Conservation (phyloP, 2,329 filamentous ascomycete genomes). For the Sarocladium oryzae region DNA sequence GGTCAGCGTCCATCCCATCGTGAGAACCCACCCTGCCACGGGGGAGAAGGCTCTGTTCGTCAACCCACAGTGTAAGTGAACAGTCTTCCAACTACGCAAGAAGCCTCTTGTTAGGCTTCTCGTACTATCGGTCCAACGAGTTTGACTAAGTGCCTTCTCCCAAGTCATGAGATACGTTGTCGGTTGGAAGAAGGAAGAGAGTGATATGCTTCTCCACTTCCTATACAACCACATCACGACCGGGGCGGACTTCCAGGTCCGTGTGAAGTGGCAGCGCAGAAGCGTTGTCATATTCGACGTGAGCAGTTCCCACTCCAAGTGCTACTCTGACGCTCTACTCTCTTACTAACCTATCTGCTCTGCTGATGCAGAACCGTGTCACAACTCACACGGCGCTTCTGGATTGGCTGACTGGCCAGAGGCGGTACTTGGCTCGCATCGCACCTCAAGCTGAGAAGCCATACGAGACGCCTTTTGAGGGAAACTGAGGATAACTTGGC, state of each 20-base stretch:
- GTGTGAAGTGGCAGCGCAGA: slow-evolving; percentile 70
- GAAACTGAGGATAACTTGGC: no score
- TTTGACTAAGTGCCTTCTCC: slow-evolving; percentile 1
- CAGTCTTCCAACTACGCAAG: no score
- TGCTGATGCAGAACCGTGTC: no score
- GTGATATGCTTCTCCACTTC: slow-evolving; percentile 67
- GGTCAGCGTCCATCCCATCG: slow-evolving; percentile 66
- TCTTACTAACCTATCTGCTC: no score
- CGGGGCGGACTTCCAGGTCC: slow-evolving; percentile 61
- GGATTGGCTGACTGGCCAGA: slow-evolving; percentile 74
- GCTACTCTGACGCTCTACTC: no score
- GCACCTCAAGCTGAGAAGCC: slow-evolving; percentile 77
- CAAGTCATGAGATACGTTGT: slow-evolving; percentile 75
- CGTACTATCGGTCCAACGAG: no score
- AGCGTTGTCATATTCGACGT: slow-evolving; percentile 80
- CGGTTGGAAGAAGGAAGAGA: slow-evolving; percentile 81
- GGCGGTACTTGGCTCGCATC: slow-evolving; percentile 73
- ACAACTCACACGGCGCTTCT: slow-evolving; percentile 73
- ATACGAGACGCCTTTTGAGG: slow-evolving; percentile 55
- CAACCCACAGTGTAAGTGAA: slow-evolving; percentile 68
- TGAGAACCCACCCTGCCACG: slow-evolving; percentile 74
- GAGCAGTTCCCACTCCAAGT: no score
- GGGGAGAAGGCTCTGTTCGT: slow-evolving; percentile 80
- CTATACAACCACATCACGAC: slow-evolving; percentile 49
- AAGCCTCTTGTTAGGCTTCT: no score